Percentiles rank a stretch among this genome's conserved stretches.
Conservation (phyloP, 2,329 filamentous ascomycete species). For the Diaporthe aspalathi region DNA sequence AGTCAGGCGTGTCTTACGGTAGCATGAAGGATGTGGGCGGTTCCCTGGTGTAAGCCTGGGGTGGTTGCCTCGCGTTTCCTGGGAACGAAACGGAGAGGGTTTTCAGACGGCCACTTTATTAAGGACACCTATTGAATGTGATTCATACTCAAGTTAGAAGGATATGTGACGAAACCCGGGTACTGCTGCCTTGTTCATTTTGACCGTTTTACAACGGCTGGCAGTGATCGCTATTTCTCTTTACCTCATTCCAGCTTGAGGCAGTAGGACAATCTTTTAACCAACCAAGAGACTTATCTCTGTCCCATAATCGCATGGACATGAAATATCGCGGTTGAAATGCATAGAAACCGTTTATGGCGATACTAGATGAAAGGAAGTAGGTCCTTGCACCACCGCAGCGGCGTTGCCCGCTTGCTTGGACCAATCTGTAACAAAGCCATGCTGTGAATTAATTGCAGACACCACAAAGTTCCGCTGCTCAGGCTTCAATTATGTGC, state of each 20-base stretch:
- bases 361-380: no score
- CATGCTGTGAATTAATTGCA: neutral
- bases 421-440: neutral
- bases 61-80: neutral
- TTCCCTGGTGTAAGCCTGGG: neutral
- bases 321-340: no score
- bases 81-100: neutral
- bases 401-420: neutral
- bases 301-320: no score
- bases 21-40: neutral
- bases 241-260: no score
- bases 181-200: neutral
- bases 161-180: neutral
- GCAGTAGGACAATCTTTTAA: neutral
- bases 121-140: neutral
- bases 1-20: slow-evolving; percentile 4
- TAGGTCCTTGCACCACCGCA: neutral
- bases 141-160: neutral
- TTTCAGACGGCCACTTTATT: neutral
- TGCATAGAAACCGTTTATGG: no score
- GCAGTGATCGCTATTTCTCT: neutral
- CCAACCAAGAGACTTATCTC: no score
- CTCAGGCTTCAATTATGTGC: no score
- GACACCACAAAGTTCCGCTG: no score
- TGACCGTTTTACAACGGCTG: neutral